These are phyloP conservation scores for Cnidoscolus chayamansa DNA, from an alignment of 441 rosid species.

Conservation along the genomic window DNA sequence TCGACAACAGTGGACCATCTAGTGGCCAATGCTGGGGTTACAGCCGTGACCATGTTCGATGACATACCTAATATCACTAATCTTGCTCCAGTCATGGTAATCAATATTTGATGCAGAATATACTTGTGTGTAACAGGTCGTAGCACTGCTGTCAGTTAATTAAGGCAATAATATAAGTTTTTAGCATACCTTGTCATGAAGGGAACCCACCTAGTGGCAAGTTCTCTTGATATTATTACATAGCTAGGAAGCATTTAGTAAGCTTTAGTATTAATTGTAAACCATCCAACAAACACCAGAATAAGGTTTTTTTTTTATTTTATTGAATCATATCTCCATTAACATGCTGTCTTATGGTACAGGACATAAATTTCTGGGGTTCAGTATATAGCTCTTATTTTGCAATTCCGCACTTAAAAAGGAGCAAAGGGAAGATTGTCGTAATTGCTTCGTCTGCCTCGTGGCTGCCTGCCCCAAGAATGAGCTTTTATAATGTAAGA, in stretches of 20 bases:
- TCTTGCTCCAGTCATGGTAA: conserved; percentile 33
- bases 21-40: conserved; percentile 44
- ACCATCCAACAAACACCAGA: too few relatives aligned
- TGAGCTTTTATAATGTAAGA: conserved; percentile 47
- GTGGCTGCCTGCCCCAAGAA: conserved; percentile 44
- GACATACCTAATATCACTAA: conserved; percentile 35
- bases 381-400: conserved; percentile 43
- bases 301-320: background rate
- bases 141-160: background rate
- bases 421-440: conserved; percentile 43
- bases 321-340: background rate
- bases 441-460: conserved; percentile 47
- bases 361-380: conserved; percentile 67
- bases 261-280: too few relatives aligned
- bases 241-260: too few relatives aligned
- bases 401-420: conserved; percentile 47
- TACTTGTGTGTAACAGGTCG: background rate
- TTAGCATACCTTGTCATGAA: too few relatives aligned
- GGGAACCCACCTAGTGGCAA: too few relatives aligned
- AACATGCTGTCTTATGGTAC: background rate
- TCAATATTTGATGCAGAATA: too few relatives aligned
- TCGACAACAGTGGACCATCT: conserved; percentile 44
- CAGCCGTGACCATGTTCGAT: conserved; percentile 37
- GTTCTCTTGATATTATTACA: too few relatives aligned
- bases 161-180: too few relatives aligned